Conservation (phyloP, 805 yeast genomes). For the Myxozyma nipponensis region DNA sequence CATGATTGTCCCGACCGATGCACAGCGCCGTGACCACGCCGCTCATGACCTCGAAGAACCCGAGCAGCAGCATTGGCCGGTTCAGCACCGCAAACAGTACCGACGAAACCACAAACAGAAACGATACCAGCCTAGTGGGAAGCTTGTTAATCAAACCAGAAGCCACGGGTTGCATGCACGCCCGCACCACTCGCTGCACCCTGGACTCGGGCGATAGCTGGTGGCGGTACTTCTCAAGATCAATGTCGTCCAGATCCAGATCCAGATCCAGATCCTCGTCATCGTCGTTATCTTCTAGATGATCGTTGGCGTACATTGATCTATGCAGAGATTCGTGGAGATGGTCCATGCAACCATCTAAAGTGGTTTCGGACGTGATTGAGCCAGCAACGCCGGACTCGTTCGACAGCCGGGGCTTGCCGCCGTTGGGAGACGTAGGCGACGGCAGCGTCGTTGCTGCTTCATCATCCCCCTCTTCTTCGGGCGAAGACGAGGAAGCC, state of each 20-base stretch:
- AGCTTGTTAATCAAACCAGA: slow-evolving; percentile 16
- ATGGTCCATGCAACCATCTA: slow-evolving; percentile 14
- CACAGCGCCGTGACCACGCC: slow-evolving; percentile 64
- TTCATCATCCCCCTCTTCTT: not conserved
- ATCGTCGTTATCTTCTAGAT: not conserved
- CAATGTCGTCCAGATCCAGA: not conserved
- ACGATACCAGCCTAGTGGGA: slow-evolving; percentile 29
- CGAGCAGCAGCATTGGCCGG: slow-evolving; percentile 60
- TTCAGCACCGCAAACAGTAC: slow-evolving; percentile 51
- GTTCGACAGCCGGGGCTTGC: slow-evolving; percentile 3
- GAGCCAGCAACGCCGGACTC: slow-evolving; percentile 9
- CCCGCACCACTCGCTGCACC: slow-evolving; percentile 17
- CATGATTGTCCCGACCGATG: slow-evolving; percentile 61
- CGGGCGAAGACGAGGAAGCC: not conserved
- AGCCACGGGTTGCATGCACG: slow-evolving; percentile 16
- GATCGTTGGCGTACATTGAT: not conserved
- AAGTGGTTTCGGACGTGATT: slow-evolving; percentile 11
- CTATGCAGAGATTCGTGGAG: not conserved
- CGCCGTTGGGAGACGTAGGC: slow-evolving; percentile 4
- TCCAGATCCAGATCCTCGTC: not conserved
- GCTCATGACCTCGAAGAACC: slow-evolving; percentile 52
- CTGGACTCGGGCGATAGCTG: slow-evolving; percentile 21
- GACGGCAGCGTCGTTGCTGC: not conserved
- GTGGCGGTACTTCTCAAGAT: not conserved
- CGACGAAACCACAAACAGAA: slow-evolving; percentile 35